These are phyloP conservation scores for Brachypodium distachyon DNA, from an alignment of 202 grass and related monocot genomes.

Conservation along the genomic window DNA sequence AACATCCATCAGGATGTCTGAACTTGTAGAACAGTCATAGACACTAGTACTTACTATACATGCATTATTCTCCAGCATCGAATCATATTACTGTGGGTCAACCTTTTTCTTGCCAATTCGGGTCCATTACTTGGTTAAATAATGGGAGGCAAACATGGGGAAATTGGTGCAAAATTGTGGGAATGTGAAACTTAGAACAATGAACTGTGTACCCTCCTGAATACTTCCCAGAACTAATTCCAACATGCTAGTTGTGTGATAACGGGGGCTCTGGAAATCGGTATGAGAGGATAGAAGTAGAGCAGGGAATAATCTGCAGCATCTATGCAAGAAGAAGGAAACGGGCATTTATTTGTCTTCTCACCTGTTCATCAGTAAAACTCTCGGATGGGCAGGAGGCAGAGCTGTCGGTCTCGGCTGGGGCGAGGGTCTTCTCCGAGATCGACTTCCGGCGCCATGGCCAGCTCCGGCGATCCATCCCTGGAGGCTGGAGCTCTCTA, in stretches of 20 bases:
- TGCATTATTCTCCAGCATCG: conserved; percentile 7
- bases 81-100: conserved; percentile 2
- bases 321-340: neutral
- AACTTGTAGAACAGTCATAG: conserved; percentile 26
- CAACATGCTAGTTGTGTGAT: neutral
- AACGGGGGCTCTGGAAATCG: neutral
- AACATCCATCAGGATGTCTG: neutral
- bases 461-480: conserved; percentile 96
- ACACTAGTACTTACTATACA: neutral
- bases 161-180: neutral
- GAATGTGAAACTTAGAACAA: neutral
- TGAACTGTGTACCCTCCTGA: neutral
- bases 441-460: conserved; percentile 78
- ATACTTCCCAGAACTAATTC: neutral
- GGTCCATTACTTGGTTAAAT: neutral
- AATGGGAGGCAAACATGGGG: neutral
- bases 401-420: conserved; percentile 71
- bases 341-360: neutral
- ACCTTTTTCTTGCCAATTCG: neutral
- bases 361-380: conserved; percentile 77
- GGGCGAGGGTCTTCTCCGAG: conserved; percentile 53
- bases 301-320: neutral
- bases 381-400: conserved; percentile 58
- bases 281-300: neutral
- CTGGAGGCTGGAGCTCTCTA: neutral